Conservation (phyloP, 2,329 filamentous ascomycete genomes). For the Calonectria pteridis region DNA sequence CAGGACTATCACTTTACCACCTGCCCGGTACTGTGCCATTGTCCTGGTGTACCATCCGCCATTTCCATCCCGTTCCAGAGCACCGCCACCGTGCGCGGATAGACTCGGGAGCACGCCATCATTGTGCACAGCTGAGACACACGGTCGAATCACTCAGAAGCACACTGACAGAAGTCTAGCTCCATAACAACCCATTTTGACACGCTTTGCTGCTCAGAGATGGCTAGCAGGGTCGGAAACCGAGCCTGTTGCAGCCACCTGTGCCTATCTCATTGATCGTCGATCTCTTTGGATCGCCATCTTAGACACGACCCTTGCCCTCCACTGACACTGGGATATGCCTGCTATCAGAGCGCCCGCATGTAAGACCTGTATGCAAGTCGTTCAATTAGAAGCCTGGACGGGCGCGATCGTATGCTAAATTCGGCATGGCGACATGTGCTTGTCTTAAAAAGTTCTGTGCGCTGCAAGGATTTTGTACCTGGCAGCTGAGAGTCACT, state of each 20-base stretch:
- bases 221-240: not conserved
- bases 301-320: not conserved
- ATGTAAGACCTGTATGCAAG: not conserved
- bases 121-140: not conserved
- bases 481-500: not conserved
- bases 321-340: conserved; percentile 7
- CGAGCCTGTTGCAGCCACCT: not conserved
- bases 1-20: not conserved
- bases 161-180: not conserved
- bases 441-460: conserved; percentile 15
- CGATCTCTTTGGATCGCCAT: conserved; percentile 8
- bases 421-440: not conserved
- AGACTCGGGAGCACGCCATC: conserved; percentile 1
- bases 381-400: not conserved
- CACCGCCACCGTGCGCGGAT: not conserved
- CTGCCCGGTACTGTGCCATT: not conserved
- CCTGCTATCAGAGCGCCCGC: conserved; percentile 10
- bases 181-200: not conserved
- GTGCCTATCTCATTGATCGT: conserved; percentile 9
- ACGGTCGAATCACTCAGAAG: not conserved
- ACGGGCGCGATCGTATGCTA: not conserved
- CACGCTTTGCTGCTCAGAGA: not conserved
- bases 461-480: not conserved
- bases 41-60: not conserved
- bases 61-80: not conserved